Evolutionary conservation across 441 rosid genomes (phyloP), one percentile per base, ranked within the genome.

Genomic region (Croton laevigatus): DNA sequence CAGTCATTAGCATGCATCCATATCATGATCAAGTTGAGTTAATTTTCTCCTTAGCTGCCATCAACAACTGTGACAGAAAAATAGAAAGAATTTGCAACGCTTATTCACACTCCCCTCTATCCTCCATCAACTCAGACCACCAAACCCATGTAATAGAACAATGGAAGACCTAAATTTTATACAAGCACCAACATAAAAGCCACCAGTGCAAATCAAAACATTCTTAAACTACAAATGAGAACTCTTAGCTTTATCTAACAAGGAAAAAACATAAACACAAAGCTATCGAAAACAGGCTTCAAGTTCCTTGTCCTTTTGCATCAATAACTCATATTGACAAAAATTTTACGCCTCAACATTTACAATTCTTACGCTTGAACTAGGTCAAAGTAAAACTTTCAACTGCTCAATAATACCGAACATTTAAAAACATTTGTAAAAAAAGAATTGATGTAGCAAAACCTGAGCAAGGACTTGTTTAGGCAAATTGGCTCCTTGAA

Each of bases 381-480:
- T 34, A 19, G 32, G 63, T 42, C 40, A 45, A 62, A 57, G 34
- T n/a, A 44, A 70, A 54, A 60, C 54, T 5, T 27, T 16, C 64
- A 12, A 16, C 27, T 38, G 8, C 3, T 3, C 46, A 46, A 45
- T 32, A 34, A 53, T 52, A 38, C 23, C 7, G 54, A 52, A 17
- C 23, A 51, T 8, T 5, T 8, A n/a, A 64, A 32, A 12, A 9
- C 3, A 14, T 34, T 49, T 9, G 8, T 49, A 63, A 36, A 53
- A 48, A 62, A 57, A 3, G 42, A 57, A 59, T 16, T 55, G 69
- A 53, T 65, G 36, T 37, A 71, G 70, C 23, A 27, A 27, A 38
- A 92, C 99, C 97, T 92, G 98, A 70, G 93, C 96, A 65, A 94
- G 98, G 69, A 90, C 94, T 79, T 82, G 93, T 80, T 92, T 77